phyloP scores from a whole-genome alignment of 768 basidiomycete species.

The Boletus pseudo-olivaceus region DNA sequence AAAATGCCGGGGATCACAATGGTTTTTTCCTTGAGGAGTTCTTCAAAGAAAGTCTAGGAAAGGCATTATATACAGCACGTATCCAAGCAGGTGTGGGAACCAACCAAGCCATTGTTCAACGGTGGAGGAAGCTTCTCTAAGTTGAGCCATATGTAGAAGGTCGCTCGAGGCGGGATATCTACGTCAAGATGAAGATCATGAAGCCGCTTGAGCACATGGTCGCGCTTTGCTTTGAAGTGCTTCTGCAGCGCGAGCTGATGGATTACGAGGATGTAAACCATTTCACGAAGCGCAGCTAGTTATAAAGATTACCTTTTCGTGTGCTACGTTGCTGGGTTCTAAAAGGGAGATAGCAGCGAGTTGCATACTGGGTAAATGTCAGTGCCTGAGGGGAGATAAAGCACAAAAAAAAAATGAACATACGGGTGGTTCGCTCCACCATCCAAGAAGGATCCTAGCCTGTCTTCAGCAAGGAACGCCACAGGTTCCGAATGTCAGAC shows the following conservation, averaged over 20 bases:
- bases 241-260: constrained; percentile 72
- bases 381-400: not conserved
- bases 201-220: constrained; percentile 83
- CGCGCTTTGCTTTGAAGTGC: constrained; percentile 89
- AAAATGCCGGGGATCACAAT: constrained; percentile 91
- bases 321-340: constrained; percentile 60
- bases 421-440: constrained; percentile 94
- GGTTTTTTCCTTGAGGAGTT: constrained; percentile 84
- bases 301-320: constrained; percentile 56
- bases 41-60: constrained; percentile 85
- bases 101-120: constrained; percentile 80
- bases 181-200: constrained; percentile 76
- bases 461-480: not conserved
- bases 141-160: constrained; percentile 96
- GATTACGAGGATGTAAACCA: not conserved
- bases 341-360: constrained; percentile 84
- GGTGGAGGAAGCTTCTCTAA: constrained; percentile 76
- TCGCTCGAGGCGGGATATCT: constrained; percentile 68
- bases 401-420: constrained; percentile 25
- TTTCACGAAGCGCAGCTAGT: not conserved
- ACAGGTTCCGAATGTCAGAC: constrained; percentile 5
- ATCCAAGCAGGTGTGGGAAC: constrained; percentile 18
- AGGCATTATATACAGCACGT: not conserved
- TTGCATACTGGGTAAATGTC: constrained; percentile 55
- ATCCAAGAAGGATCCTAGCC: constrained; percentile 79